Base-by-base conservation (phyloP, 2,329 filamentous ascomycete species). In the Ophiognomonia clavigignenti-juglandacearum region DNA sequence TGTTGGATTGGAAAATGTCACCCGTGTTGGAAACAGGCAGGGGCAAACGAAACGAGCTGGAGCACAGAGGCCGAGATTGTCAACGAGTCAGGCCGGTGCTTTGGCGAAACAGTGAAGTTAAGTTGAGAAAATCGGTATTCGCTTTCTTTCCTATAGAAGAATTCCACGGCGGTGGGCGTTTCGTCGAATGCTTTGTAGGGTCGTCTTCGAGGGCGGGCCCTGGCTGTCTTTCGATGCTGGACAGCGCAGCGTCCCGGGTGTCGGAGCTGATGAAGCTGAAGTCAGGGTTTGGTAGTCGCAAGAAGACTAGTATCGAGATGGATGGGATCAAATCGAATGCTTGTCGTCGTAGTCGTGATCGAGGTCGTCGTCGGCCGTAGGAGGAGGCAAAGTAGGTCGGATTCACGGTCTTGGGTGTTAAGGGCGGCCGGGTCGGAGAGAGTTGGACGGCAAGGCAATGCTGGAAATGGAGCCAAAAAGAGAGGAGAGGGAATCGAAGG, bases 161-260 rank as follows among this genome's bases (percentile, higher is more conserved):
- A n/a, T n/a, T n/a, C n/a, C n/a, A n/a, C n/a, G n/a, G n/a, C n/a
- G n/a, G n/a, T n/a, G n/a, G n/a, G n/a, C n/a, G n/a, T n/a, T n/a
- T n/a, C n/a, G n/a, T n/a, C n/a, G n/a, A n/a, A n/a, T n/a, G n/a
- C n/a, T n/a, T n/a, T n/a, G n/a, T n/a, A n/a, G n/a, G n/a, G n/a
- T n/a, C n/a, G n/a, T n/a, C n/a, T n/a, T n/a, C n/a, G n/a, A n/a
- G n/a, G n/a, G n/a, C n/a, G n/a, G n/a, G n/a, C n/a, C n/a, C n/a
- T n/a, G n/a, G n/a, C 32, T 36, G 24, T 29, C 42, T 48, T 38
- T 41, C 49, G 45, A 46, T 48, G 37, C 38, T 46, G 19, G 49
- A 49, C 45, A 39, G 49, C 45, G 49, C 32, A 51, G 46, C 29
- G 34, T 34, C n/a, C n/a, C n/a, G n/a, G n/a, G n/a, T n/a, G n/a